Evolutionary conservation across 495 filamentous ascomycete genomes (phyloP), one percentile per base, ranked within the genome.

Genomic region (Chaetomium fimeti): DNA sequence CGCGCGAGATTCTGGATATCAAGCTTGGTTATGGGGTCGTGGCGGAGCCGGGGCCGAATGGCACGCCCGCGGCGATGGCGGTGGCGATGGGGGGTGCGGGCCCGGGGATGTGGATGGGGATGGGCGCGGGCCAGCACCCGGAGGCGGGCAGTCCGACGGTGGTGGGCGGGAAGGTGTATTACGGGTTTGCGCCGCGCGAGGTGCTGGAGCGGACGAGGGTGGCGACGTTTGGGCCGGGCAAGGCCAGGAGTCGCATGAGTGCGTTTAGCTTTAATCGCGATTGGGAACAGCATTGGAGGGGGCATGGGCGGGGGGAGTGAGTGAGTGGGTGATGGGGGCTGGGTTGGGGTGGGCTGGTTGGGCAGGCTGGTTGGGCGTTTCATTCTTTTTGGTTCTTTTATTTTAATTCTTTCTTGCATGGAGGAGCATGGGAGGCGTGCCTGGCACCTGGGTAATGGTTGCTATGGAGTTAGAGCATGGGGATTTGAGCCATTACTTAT

Each of bases 141-240:
- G n/a, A n/a, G n/a, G 18, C 32, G 12, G 45, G 45, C 28, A 61
- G 47, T 11, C 59, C 47, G 12, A 13, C 2, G 29, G 32, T 40
- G 47, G 22, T 61, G 1, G 47, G 58, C 7, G 53, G 51, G 6
- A 65, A 38, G 64, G 61, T 68, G 48, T 68, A 68, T 47, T 72
- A 70, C 60, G 70, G 70, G 57, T 72, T 72, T 60, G 68, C 68
- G 55, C 68, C 68, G 28, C 60, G 42, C 29, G 68, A 68, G 57
- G 63, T 72, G 32, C 24, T 66, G 32, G 63, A 66, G 25, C 9
- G 63, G 45, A 61, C 61, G 36, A 63, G 63, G 57, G 57, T 25
- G 20, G 65, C 57, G 16, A 64, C 62, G 36, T 63, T 67, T 49
- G 66, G 66, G 27, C 61, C 48, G 22, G 61, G 62, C n/a, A 58